Evolutionary conservation across 768 basidiomycete genomes (phyloP), one percentile per base, ranked within the genome.

Genomic region (Epithele typhae): DNA sequence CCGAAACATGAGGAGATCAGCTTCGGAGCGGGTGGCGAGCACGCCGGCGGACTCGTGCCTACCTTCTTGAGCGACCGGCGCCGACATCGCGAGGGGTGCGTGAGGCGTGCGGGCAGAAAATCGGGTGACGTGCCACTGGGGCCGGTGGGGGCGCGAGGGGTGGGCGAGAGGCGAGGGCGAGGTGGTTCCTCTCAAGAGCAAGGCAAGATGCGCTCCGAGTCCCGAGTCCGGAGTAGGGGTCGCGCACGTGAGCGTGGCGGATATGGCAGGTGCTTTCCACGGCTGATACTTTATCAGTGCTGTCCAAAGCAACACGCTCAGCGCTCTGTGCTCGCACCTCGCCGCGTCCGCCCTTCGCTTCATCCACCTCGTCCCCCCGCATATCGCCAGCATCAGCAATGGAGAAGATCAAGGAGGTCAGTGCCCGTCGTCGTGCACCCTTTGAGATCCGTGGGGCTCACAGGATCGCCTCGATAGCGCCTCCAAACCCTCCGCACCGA

Each of bases 51-150:
- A 54, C 49, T 37, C 46, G 55, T 52, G 37, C 69, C 54, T 55
- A 85, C 88, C 88, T 77, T 90, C 86, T 58, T 89, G 88, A 45
- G 87, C 81, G 44, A 91, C 84, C 41, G 83, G 76, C 32, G 76
- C 73, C 65, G 81, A 64, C 85, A 89, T 87, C 44, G 46, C 37
- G 21, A 32, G 9, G 30, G 35, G 6, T 36, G 18, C 18, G 27
- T 30, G 27, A 7, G 27, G 27, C 14, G 27, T 30, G 14, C 27
- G 27, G 7, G 27, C 27, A 7, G 7, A 14, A 30, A 14, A 7
- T 7, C 14, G 27, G 8, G 14, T 14, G 27, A 14, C 14, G 27
- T 14, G 27, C 27, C 14, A 7, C 27, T 30, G 27, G 27, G 27
- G 8, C 27, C 14, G 14, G 14, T 30, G 27, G 7, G 8, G 27